A percentile compares a stretch with the other conserved stretches of the same genome.
Evolutionary conservation across 441 rosid species (phyloP).

Genomic region (Populus hybrid): DNA sequence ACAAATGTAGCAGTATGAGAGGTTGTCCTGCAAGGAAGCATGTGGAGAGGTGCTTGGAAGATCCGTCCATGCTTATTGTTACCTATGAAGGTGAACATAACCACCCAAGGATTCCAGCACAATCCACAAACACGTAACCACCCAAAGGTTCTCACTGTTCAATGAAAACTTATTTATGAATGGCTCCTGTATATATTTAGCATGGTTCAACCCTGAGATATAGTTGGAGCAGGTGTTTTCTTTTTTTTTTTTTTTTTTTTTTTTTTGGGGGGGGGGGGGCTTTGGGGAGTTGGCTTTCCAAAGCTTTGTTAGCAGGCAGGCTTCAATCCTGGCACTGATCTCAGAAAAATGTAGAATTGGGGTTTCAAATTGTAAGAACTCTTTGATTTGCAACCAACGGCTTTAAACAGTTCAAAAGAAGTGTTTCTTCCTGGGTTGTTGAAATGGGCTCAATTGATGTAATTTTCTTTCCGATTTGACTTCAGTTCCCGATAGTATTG

Average conservation of each 20-base stretch:
- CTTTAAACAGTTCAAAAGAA: slow-evolving; percentile 17
- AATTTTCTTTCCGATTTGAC: background rate
- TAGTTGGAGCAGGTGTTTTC: slow-evolving; percentile 16
- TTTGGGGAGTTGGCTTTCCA: slow-evolving; percentile 23
- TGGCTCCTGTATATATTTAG: slow-evolving; percentile 46
- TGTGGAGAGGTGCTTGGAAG: slow-evolving; percentile 93
- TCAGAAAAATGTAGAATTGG: slow-evolving; percentile 19
- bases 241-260: background rate
- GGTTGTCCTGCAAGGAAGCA: slow-evolving; percentile 99
- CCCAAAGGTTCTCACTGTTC: slow-evolving; percentile 18
- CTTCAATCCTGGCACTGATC: slow-evolving; percentile 5
- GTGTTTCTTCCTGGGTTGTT: background rate
- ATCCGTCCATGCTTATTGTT: slow-evolving; percentile 84
- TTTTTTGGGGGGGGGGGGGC: background rate
- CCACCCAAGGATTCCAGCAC: slow-evolving; percentile 66
- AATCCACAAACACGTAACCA: slow-evolving; percentile 40
- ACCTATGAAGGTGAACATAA: slow-evolving; percentile 97
- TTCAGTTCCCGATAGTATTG: background rate
- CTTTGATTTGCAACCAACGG: slow-evolving; percentile 23
- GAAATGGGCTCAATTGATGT: background rate
- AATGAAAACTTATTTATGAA: slow-evolving; percentile 10
- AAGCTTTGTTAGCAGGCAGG: slow-evolving; percentile 6
- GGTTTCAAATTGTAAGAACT: slow-evolving; percentile 33
- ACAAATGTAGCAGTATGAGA: slow-evolving; percentile 98
- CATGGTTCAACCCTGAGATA: slow-evolving; percentile 30